Percentiles rank a stretch among this genome's conserved stretches.
phyloP scores from a whole-genome alignment of 2,329 filamentous ascomycete species.

The Ceratocystiopsis brevicomis region DNA sequence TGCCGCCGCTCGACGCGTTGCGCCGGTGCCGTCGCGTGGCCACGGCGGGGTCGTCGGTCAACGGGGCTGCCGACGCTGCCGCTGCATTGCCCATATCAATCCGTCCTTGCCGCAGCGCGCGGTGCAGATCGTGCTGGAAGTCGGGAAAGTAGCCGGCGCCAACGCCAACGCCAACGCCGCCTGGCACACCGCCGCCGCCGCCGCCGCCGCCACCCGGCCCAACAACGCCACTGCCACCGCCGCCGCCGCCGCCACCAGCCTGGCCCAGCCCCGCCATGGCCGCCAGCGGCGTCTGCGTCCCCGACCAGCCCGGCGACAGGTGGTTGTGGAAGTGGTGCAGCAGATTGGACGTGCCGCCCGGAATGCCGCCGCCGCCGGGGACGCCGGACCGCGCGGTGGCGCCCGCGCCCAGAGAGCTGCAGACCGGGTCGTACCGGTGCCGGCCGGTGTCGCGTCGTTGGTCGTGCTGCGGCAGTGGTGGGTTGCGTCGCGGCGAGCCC shows the following conservation, averaged over 20 bases:
- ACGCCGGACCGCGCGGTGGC: conserved; percentile 27
- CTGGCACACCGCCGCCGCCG: too few species aligned
- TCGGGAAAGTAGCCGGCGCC: background rate
- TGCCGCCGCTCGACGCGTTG: conserved; percentile 13
- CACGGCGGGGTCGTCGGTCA: background rate
- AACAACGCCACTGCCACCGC: conserved; percentile 9
- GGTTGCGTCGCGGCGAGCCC: background rate
- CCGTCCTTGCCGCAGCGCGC: background rate
- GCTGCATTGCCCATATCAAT: too few species aligned
- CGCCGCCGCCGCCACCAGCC: conserved; percentile 27
- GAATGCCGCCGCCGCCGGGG: conserved; percentile 8
- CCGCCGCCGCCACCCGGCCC: background rate
- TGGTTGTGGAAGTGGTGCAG: conserved; percentile 64
- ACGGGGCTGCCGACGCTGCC: too few species aligned
- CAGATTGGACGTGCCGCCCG: conserved; percentile 57
- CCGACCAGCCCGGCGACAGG: conserved; percentile 47
- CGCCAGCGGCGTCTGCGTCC: conserved; percentile 60
- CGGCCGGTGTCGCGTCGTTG: conserved; percentile 19
- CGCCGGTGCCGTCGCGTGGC: conserved; percentile 12
- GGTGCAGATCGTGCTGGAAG: conserved; percentile 1
- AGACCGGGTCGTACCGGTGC: conserved; percentile 12
- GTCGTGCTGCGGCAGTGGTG: conserved; percentile 1
- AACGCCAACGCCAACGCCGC: too few species aligned
- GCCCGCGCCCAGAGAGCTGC: conserved; percentile 9
- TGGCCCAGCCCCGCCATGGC: conserved; percentile 57